Evolutionary conservation across 305 asterid species (phyloP), one percentile per base, ranked within the genome.

Genomic region (Fraxinus latifolia): DNA sequence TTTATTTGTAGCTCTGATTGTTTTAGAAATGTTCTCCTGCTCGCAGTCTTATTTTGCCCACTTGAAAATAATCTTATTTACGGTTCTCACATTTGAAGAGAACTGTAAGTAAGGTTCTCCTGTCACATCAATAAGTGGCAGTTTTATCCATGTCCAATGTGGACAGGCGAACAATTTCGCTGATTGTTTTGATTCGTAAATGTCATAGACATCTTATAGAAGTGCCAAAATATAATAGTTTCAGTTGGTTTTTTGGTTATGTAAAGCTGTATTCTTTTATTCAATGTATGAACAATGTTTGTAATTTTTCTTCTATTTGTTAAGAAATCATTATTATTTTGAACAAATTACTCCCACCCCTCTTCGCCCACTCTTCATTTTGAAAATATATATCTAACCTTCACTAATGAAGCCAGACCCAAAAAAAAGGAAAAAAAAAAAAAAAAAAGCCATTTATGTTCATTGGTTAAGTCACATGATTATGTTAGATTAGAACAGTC

Each of bases 401-500:
- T 39, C 50, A 39, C 50, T 9, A 39, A 39, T 39, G 15, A 39
- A 39, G 47, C 3, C 47, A 39, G 7, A 15, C 60, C 60, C 7
- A 33, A 5, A 34, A 34, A 34, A 34, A 34, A 6, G 8, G 39
- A 5, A 34, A 34, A 34, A 39, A 39, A 39, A 37, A 7, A 1
- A 37, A 37, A 39, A 39, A 39, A 39, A 39, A 0, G 50, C 50
- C 50, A 9, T 39, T 39, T 39, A 9, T 39, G 15, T 39, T 39
- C 39, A 62, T 33, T 2, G 6, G 11, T 17, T 77, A 58, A 33
- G 5, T 32, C 6, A 0, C 14, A 3, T 23, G 60, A 19, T 3
- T 0, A 31, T 31, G 74, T 37, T 25, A 36, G 55, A 17, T 82
- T 87, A 82, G 89, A 87, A 84, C 21, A 19, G 90, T 89, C 90